Base-by-base conservation (phyloP, 768 basidiomycete genomes). In the Termitomyces sp. region DNA sequence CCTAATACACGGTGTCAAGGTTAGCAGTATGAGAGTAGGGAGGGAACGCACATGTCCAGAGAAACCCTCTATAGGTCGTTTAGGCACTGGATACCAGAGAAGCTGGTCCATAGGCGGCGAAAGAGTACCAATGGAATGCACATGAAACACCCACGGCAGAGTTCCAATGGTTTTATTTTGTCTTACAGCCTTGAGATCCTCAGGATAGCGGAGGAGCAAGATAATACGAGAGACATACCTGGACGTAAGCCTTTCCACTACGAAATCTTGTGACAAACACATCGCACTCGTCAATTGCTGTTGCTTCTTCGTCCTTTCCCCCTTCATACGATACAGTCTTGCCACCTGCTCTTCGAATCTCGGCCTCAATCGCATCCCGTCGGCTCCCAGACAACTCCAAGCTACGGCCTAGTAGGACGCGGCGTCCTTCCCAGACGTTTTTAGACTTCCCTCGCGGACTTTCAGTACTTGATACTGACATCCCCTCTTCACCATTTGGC, bases 1-100 rank as follows among this genome's bases (percentile, higher is more conserved):
- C 78, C 90, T 93, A 59, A 1, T 50, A 52, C 59, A 26, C 14
- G 29, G 31, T 27, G 36, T 61, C 32, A 58, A 29, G 32, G 20
- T 44, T 27, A 20, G 44, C 46, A 57, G 49, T 54, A 43, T 41
- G 55, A 37, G 48, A 22, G 14, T 32, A 12, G 22, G 9, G 39
- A 27, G 27, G 34, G 16, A 22, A 29, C 88, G 47, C 62, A 93
- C 91, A 69, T 87, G 83, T 1, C 69, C 69, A 0, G 72, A 66
- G 54, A 94, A 88, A 1, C 77, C 83, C 6, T 79, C 78, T 14
- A 92, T 82, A 2, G 76, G 74, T 16, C 72, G 74, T 46, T 74
- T 79, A 4, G 90, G 92, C 29, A 87, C 76, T 0, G 94, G 94
- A 67, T 92, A 96, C 74, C 94, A 94, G 7, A 94, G 72, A 1